Percentiles rank a stretch among this genome's conserved stretches.
phyloP scores from a whole-genome alignment of 148 eudicot species.

The Pharnaceum exiguum region DNA sequence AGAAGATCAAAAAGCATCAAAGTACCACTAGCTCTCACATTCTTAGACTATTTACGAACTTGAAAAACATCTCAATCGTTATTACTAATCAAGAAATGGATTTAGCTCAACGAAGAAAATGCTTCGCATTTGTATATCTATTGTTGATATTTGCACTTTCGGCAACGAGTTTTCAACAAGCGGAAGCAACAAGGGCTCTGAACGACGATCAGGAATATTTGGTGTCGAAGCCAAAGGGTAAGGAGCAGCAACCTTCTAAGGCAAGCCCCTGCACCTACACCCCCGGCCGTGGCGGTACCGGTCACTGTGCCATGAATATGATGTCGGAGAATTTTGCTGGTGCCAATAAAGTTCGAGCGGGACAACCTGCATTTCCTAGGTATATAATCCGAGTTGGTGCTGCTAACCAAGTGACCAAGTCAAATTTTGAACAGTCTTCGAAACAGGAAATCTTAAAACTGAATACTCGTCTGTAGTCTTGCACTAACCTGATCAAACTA shows the following conservation, averaged over 20 bases:
- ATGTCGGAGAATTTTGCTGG: background rate
- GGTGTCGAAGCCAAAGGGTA: constrained; percentile 24
- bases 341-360: too few species aligned
- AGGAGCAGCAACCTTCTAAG: background rate
- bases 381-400: too few species aligned
- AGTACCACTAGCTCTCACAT: background rate
- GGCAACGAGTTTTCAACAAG: constrained; percentile 6
- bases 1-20: background rate
- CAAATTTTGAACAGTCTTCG: too few species aligned
- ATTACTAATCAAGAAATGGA: too few species aligned
- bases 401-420: too few species aligned
- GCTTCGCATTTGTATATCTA: background rate
- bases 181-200: constrained; percentile 23
- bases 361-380: too few species aligned
- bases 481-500: too few species aligned
- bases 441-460: too few species aligned
- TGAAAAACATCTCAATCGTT: too few species aligned
- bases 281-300: constrained; percentile 22
- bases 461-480: too few species aligned
- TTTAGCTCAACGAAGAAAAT: constrained; percentile 1
- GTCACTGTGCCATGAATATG: constrained; percentile 14
- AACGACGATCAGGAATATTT: constrained; percentile 12
- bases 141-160: constrained; percentile 1
- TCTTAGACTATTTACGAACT: too few species aligned
- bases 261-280: constrained; percentile 28